Evolutionary conservation across 805 yeast genomes (phyloP).

Genomic region (Hanseniaspora meyeri): DNA sequence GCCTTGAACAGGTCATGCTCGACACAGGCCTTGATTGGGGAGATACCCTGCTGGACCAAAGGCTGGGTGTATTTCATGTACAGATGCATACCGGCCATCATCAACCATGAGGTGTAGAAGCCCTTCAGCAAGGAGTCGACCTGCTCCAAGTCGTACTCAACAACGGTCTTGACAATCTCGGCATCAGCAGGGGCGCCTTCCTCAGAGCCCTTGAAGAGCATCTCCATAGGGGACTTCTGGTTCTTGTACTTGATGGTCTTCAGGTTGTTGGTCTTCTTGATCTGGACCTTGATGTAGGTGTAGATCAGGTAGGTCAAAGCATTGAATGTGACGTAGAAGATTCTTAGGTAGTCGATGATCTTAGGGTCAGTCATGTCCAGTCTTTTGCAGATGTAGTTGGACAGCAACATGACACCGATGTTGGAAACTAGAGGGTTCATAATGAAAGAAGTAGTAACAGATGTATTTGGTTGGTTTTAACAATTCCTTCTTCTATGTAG

Average conservation of each 20-base stretch:
- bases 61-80: slow-evolving; percentile 98
- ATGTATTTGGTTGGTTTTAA: not conserved
- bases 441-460: slow-evolving; percentile 13
- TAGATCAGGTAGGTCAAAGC: slow-evolving; percentile 52
- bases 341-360: slow-evolving; percentile 61
- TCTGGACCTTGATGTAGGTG: slow-evolving; percentile 46
- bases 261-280: slow-evolving; percentile 69
- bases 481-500: not conserved
- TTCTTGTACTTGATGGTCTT: slow-evolving; percentile 85
- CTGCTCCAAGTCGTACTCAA: slow-evolving; percentile 87
- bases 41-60: slow-evolving; percentile 81
- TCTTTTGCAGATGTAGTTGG: slow-evolving; percentile 88
- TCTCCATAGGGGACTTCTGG: slow-evolving; percentile 50
- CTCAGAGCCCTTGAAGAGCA: slow-evolving; percentile 49
- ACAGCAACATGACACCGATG: slow-evolving; percentile 79
- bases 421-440: slow-evolving; percentile 84
- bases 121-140: slow-evolving; percentile 68
- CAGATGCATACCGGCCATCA: slow-evolving; percentile 97
- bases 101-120: slow-evolving; percentile 76
- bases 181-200: slow-evolving; percentile 57
- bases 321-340: slow-evolving; percentile 57
- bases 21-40: slow-evolving; percentile 78
- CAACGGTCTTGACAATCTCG: slow-evolving; percentile 80
- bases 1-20: slow-evolving; percentile 86
- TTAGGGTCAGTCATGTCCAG: slow-evolving; percentile 79